Base-by-base conservation (phyloP, 2,329 filamentous ascomycete species). In the Teratosphaeria zuluensis region DNA sequence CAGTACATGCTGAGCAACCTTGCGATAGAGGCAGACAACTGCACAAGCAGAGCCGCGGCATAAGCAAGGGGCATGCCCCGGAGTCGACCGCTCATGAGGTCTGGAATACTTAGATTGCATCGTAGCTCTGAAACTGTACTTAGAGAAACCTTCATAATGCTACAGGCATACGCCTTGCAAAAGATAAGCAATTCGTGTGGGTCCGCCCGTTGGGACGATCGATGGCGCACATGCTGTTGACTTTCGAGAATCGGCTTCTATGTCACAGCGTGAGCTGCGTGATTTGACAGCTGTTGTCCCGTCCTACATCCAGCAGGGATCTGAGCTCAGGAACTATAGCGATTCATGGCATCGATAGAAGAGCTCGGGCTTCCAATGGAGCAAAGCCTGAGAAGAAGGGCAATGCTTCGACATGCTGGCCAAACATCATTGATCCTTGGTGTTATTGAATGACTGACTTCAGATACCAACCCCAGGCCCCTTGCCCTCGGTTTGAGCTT, bases 401-500 rank as follows among this genome's bases (percentile, higher is more conserved):
- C 24, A 28, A 28, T 28, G 24, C 24, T 28, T 28, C 4, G 24
- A 28, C 4, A 28, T 28, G 24, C 24, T 28, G 24, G 24, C 24
- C 24, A 28, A 28, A 28, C 24, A 28, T 28, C 24, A 28, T 28
- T 28, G 4, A 2, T 28, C 4, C 24, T 28, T 28, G 24, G 24
- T 28, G 24, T 28, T 6, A 52, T 31, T 12, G 12, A 5, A 31
- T 30, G 7, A 12, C 32, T n/a, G 28, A 53, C 12, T 7, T 53
- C 21, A 53, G 28, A 53, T 53, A 19, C 32, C 31, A 42, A 64
- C 58, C 5, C 68, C 69, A 21, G 64, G 61, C 4, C 76, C 62
- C 75, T 73, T 56, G 52, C 42, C 16, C 76, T 78, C 78, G 30
- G 77, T 78, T 62, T 83, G 81, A 42, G 81, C 83, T 71, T 82